Conservation (phyloP, 768 basidiomycete genomes). For the Kondoa malvinella region DNA sequence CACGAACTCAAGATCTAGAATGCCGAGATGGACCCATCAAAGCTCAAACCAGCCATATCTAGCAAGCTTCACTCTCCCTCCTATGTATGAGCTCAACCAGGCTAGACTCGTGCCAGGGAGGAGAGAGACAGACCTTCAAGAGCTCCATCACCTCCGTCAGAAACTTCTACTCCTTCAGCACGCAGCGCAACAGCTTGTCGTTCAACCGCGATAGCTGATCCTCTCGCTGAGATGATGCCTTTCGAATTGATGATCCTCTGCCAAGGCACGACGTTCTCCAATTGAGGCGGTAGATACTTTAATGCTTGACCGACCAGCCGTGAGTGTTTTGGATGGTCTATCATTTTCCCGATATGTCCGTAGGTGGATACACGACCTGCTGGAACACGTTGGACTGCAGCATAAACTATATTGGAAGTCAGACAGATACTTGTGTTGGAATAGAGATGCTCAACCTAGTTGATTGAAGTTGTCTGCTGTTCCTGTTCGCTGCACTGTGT, state of each 20-base stretch:
- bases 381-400: not conserved
- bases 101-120: not conserved
- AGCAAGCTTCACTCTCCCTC: not conserved
- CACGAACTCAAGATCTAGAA: too few species aligned
- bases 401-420: not conserved
- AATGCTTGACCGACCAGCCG: slow-evolving; percentile 4
- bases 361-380: not conserved
- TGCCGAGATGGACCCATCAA: not conserved
- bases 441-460: not conserved
- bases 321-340: slow-evolving; percentile 1
- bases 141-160: slow-evolving; percentile 3
- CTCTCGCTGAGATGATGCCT: slow-evolving; percentile 1
- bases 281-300: not conserved
- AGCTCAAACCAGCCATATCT: slow-evolving; percentile 6
- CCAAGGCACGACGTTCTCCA: not conserved
- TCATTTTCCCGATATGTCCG: slow-evolving; percentile 5
- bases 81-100: not conserved
- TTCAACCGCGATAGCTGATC: not conserved
- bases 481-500: not conserved
- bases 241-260: not conserved
- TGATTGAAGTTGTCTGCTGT: slow-evolving; percentile 1
- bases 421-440: not conserved
- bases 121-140: not conserved
- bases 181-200: not conserved
- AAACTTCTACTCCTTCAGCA: slow-evolving; percentile 1